A percentile compares a stretch with the other conserved stretches of the same genome.
These are phyloP conservation scores for Aspergillus sp. DNA, from an alignment of 2,329 filamentous ascomycete genomes.

Conservation along the genomic window DNA sequence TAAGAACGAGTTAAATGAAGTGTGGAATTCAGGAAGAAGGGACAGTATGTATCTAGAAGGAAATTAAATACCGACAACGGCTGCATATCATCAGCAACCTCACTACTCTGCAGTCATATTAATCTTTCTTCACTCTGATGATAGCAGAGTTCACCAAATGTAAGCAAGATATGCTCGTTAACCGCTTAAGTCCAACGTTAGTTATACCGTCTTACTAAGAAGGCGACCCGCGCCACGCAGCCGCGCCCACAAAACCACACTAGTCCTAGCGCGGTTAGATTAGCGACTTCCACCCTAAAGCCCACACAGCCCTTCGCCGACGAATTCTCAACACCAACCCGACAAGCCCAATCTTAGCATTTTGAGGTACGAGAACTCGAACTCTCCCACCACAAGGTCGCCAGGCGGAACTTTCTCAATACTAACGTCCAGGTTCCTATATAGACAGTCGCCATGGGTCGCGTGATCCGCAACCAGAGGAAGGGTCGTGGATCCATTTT, in stretches of 20 bases:
- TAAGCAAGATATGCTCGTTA: not conserved
- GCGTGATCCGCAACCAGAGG: slow-evolving; percentile 77
- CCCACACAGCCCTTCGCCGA: slow-evolving; percentile 46
- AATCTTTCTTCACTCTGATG: too few species aligned
- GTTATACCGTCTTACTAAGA: slow-evolving; percentile 1
- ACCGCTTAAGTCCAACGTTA: not conserved
- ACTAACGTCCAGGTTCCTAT: slow-evolving; percentile 38
- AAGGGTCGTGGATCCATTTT: slow-evolving; percentile 78
- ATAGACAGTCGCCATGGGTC: slow-evolving; percentile 59
- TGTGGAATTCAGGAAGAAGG: not conserved
- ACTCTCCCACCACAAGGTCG: slow-evolving; percentile 33
- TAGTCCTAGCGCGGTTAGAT: slow-evolving; percentile 45
- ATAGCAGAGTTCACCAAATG: too few species aligned
- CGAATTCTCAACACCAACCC: slow-evolving; percentile 46
- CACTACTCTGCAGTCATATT: too few species aligned
- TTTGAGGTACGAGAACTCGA: slow-evolving; percentile 44
- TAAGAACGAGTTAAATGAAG: not conserved
- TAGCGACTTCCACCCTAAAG: slow-evolving; percentile 49
- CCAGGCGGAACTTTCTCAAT: slow-evolving; percentile 31
- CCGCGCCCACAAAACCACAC: slow-evolving; percentile 23
- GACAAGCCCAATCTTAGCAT: slow-evolving; percentile 47
- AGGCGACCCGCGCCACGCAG: slow-evolving; percentile 17
- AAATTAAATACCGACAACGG: too few species aligned
- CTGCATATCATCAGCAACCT: too few species aligned
- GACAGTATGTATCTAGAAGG: not conserved